Evolutionary conservation across 768 basidiomycete species (phyloP).

Genomic region (Agrocybe praecox): DNA sequence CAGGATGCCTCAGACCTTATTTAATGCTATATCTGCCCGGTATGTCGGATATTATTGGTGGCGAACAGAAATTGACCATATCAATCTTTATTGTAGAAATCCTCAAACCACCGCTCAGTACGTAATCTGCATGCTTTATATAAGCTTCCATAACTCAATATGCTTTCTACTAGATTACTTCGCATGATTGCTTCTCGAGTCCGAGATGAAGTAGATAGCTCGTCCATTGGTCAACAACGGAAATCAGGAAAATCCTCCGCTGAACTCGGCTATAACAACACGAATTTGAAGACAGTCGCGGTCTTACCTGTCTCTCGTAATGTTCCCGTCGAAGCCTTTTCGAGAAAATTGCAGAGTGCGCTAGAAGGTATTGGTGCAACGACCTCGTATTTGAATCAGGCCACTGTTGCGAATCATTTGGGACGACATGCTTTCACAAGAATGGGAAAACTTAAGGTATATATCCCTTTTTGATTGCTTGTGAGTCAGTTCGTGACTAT

Average conservation of each 20-base stretch:
- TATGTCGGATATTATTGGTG: constrained; percentile 28
- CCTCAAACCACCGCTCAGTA: constrained; percentile 86
- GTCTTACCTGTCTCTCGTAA: constrained; percentile 85
- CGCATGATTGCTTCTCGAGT: constrained; percentile 94
- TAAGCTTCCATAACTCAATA: background rate
- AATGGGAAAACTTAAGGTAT: constrained; percentile 95
- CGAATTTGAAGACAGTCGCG: constrained; percentile 92
- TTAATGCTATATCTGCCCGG: constrained; percentile 95
- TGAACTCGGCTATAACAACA: constrained; percentile 77
- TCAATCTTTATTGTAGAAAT: constrained; percentile 47
- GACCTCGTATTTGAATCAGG: constrained; percentile 92
- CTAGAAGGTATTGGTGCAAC: constrained; percentile 93
- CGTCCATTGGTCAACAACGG: constrained; percentile 37
- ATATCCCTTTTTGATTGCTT: background rate
- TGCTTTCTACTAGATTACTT: constrained; percentile 52
- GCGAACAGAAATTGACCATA: constrained; percentile 1
- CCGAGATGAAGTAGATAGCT: constrained; percentile 75
- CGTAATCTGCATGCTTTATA: constrained; percentile 21
- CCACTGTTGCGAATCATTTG: constrained; percentile 87
- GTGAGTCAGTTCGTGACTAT: background rate
- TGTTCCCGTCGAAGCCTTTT: constrained; percentile 89
- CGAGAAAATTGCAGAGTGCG: constrained; percentile 84
- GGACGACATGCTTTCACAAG: constrained; percentile 94
- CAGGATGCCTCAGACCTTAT: constrained; percentile 94
- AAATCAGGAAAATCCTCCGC: constrained; percentile 53